Base-by-base conservation (phyloP, 2,329 filamentous ascomycete genomes). In the Neoscytalidium dimidiatum region DNA sequence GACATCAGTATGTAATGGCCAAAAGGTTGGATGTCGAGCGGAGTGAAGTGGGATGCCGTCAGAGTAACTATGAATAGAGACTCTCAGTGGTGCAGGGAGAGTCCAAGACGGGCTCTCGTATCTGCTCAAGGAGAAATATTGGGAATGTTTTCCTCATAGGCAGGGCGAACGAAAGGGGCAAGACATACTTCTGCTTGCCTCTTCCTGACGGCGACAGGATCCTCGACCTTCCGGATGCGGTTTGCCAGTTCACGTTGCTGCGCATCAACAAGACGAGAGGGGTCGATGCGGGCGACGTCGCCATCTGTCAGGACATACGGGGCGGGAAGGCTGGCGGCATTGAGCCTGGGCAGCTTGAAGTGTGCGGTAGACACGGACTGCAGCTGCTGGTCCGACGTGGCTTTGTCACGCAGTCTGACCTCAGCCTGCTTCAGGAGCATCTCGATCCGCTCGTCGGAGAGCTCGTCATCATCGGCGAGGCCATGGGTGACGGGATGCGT, bases 21-120 rank as follows among this genome's bases (percentile, higher is more conserved):
- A 52, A 13, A 13, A 26, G 26, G 9, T 19, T 60, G 5, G 28
- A 60, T 2, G n/a, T 7, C 14, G 46, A 60, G 35, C 9, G 21
- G 29, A 8, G 19, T 3, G 19, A 19, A 19, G 28, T 5, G n/a
- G 41, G 43, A 61, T 72, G 75, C 78, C 79, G 58, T 91, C 88
- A 90, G 88, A 89, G 88, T 91, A 91, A 91, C 88, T 91, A 90
- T 90, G 90, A 91, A 83, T 79, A 79, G 77, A 77, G n/a, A 80
- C 79, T 88, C 84, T 90, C 88, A 90, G 85, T 83, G 80, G 77
- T 87, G 88, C 85, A 86, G 89, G 87, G 86, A 83, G 83, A 85
- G 85, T 82, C 90, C 91, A 95, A 90, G 84, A 94, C 91, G 91
- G 87, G 86, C 85, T 84, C 85, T n/a, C 84, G 79, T 75, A 82